Conservation (phyloP, 1,139 yeast genomes). For the Nakaseomyces bracarensis region DNA sequence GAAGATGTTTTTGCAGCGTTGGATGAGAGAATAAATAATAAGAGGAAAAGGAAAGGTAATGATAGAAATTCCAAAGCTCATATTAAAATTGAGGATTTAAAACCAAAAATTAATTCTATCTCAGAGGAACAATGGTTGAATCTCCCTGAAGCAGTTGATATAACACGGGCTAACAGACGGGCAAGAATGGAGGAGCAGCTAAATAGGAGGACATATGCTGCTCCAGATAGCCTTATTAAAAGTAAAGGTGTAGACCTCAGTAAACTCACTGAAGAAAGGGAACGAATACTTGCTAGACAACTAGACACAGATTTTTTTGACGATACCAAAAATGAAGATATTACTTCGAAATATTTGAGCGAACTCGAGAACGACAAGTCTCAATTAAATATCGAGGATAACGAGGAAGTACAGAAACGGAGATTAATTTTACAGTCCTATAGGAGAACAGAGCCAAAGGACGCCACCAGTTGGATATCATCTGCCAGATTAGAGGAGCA, state of each 20-base stretch:
- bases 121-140: slow-evolving; percentile 70
- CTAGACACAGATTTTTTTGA: slow-evolving; percentile 29
- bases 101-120: slow-evolving; percentile 50
- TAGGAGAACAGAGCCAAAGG: slow-evolving; percentile 63
- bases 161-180: slow-evolving; percentile 73
- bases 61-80: slow-evolving; percentile 30
- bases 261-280: slow-evolving; percentile 34
- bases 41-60: slow-evolving; percentile 26
- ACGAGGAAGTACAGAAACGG: slow-evolving; percentile 47
- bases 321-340: slow-evolving; percentile 24
- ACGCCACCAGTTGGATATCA: slow-evolving; percentile 81
- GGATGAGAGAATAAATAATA: slow-evolving; percentile 46
- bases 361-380: slow-evolving; percentile 9
- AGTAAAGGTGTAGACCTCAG: slow-evolving; percentile 30
- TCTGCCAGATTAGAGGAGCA: slow-evolving; percentile 73
- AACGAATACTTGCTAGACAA: slow-evolving; percentile 30
- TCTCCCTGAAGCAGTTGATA: slow-evolving; percentile 83
- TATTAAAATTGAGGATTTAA: slow-evolving; percentile 49
- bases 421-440: slow-evolving; percentile 58
- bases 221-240: slow-evolving; percentile 59
- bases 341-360: slow-evolving; percentile 35
- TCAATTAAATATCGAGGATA: slow-evolving; percentile 21
- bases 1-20: slow-evolving; percentile 58
- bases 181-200: slow-evolving; percentile 53
- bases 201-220: slow-evolving; percentile 68